phyloP scores from a whole-genome alignment of 2,329 filamentous ascomycete genomes.

The Clonostachys byssicola region DNA sequence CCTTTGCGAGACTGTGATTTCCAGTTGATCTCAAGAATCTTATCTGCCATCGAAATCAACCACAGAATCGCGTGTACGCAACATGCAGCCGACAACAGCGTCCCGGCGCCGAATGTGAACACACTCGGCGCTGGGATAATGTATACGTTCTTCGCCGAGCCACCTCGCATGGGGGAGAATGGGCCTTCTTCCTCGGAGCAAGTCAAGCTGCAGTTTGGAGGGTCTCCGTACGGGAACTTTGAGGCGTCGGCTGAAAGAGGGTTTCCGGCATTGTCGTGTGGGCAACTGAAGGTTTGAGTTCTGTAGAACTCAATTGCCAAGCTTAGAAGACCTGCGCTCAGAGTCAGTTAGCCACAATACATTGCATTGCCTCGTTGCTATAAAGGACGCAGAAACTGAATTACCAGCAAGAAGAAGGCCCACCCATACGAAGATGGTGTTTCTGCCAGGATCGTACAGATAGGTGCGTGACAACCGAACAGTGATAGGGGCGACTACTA shows the following conservation, averaged over 20 bases:
- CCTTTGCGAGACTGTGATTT: constrained; percentile 23
- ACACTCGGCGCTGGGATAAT: constrained; percentile 53
- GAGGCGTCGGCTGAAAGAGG: constrained; percentile 24
- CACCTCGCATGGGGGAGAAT: constrained; percentile 47
- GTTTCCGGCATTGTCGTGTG: constrained; percentile 24
- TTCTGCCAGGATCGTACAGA: constrained; percentile 58
- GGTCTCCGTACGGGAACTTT: constrained; percentile 37
- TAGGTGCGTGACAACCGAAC: constrained; percentile 59
- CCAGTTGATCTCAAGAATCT: constrained; percentile 61
- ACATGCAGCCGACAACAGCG: constrained; percentile 58
- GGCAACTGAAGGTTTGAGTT: constrained; percentile 36
- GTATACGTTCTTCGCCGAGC: constrained; percentile 56
- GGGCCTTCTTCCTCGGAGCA: constrained; percentile 44
- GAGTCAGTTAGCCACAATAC: not conserved
- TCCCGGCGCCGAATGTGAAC: constrained; percentile 55
- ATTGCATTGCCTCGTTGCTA: not conserved
- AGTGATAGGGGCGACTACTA: constrained; percentile 59
- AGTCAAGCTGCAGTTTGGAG: constrained; percentile 35
- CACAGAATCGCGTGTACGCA: constrained; percentile 62
- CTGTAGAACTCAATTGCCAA: constrained; percentile 63
- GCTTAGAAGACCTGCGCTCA: constrained; percentile 46
- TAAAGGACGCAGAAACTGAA: constrained; percentile 6
- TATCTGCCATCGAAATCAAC: constrained; percentile 58
- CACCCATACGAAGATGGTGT: constrained; percentile 65
- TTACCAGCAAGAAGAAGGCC: constrained; percentile 54